A percentile compares a stretch with the other conserved stretches of the same genome.
phyloP scores from a whole-genome alignment of 2,329 filamentous ascomycete species.

The Alternaria ethzedia region DNA sequence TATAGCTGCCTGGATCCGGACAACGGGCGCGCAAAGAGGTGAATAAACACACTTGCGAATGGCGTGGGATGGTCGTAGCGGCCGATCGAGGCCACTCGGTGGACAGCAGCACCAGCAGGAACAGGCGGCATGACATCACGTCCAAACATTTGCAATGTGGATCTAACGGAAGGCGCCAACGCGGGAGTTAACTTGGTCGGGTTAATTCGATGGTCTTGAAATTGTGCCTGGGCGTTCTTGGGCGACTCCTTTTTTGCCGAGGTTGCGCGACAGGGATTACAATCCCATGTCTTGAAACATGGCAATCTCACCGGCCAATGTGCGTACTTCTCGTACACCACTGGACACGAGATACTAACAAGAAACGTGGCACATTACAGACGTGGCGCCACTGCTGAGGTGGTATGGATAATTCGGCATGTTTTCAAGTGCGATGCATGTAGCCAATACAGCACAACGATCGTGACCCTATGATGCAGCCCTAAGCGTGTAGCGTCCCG shows the following conservation, averaged over 20 bases:
- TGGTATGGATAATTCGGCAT: neutral
- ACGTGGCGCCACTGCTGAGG: neutral
- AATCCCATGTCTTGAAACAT: neutral
- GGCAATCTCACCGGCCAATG: neutral
- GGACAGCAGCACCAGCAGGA: conserved; percentile 4
- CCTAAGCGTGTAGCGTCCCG: conserved; percentile 3
- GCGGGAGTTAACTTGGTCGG: conserved; percentile 1
- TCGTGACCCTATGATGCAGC: neutral
- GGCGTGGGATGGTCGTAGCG: conserved; percentile 1
- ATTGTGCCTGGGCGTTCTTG: conserved; percentile 6
- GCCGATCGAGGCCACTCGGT: neutral
- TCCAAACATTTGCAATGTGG: neutral
- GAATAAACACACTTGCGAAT: neutral
- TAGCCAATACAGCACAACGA: neutral
- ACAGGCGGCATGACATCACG: conserved; percentile 13
- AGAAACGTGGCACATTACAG: neutral
- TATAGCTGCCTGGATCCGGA: neutral
- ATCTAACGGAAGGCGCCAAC: neutral
- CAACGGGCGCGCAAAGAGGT: neutral
- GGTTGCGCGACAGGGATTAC: neutral
- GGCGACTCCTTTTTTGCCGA: neutral
- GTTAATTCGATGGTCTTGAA: neutral
- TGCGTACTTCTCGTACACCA: neutral
- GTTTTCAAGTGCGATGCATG: neutral
- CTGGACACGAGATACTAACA: neutral